Evolutionary conservation across 164 flowering plant genomes (phyloP).

Genomic region (Amborella trichopoda): DNA sequence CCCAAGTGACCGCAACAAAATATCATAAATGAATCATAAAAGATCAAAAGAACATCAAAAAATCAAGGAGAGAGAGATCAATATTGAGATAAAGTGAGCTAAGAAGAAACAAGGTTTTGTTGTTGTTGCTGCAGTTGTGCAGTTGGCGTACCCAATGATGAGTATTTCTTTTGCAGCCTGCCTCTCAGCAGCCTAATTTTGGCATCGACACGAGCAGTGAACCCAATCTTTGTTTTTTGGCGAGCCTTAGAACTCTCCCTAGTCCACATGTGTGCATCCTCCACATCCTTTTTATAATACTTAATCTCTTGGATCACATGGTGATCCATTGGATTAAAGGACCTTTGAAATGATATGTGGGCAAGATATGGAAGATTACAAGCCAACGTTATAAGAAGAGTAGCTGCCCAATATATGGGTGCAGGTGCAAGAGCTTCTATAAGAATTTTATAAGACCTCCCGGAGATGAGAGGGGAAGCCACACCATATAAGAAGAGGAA

Average conservation of each 20-base stretch:
- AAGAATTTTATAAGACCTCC: slow-evolving; percentile 42
- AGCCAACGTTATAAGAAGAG: slow-evolving; percentile 40
- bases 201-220: slow-evolving; percentile 90
- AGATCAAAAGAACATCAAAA: neutral
- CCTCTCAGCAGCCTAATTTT: slow-evolving; percentile 73
- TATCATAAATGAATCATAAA: neutral
- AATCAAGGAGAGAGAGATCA: too few relatives aligned
- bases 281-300: slow-evolving; percentile 72
- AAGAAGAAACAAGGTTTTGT: too few relatives aligned
- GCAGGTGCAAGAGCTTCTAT: slow-evolving; percentile 81
- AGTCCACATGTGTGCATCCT: slow-evolving; percentile 77
- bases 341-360: slow-evolving; percentile 68
- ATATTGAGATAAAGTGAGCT: too few relatives aligned
- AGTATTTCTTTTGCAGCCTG: slow-evolving; percentile 52
- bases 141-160: slow-evolving; percentile 7
- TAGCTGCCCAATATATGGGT: slow-evolving; percentile 69
- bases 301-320: slow-evolving; percentile 94
- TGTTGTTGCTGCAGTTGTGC: too few relatives aligned
- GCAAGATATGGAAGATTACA: slow-evolving; percentile 67
- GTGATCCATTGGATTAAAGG: slow-evolving; percentile 85
- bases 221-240: slow-evolving; percentile 86
- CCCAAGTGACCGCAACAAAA: neutral
- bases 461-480: slow-evolving; percentile 27
- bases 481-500: slow-evolving; percentile 66
- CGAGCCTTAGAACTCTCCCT: slow-evolving; percentile 81